Base-by-base conservation (phyloP, 768 basidiomycete genomes). In the Amyloporia xantha region DNA sequence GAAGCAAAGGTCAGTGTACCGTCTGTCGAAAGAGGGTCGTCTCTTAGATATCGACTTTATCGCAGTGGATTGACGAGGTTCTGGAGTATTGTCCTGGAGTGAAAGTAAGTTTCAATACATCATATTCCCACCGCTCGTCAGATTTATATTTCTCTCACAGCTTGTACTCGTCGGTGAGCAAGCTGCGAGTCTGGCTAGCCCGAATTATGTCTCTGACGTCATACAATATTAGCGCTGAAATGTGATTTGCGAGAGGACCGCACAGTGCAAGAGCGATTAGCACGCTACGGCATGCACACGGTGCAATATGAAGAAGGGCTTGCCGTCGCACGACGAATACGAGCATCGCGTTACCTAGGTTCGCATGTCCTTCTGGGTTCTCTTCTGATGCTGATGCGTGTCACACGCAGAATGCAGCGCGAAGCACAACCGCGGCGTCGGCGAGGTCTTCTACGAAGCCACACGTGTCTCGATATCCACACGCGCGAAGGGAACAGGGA, bases 51-150 rank as follows among this genome's bases (percentile, higher is more conserved):
- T n/a, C n/a, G n/a, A n/a, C n/a, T n/a, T n/a, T 44, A 19, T 48
- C n/a, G n/a, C 60, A 95, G 91, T 96, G 94, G 93, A 74, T 96
- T 48, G 86, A 93, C 41, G 92, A 96, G 63, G 86, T 96, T 28
- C 62, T 91, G 42, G 86, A 96, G 66, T 85, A 91, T 59, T 96
- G 93, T 67, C 90, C 91, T 12, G 95, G 94, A 7, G 95, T 98
- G 43, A 96, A 95, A 79, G 83, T 92, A 50, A 57, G 74, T 56
- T 48, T 57, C 46, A 52, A n/a, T n/a, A n/a, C n/a, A n/a, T n/a
- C n/a, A n/a, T n/a, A n/a, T n/a, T n/a, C n/a, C n/a, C n/a, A n/a
- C n/a, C n/a, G n/a, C n/a, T n/a, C n/a, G n/a, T n/a, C n/a, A n/a
- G n/a, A n/a, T n/a, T n/a, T n/a, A n/a, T n/a, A n/a, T 44, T 44